phyloP scores from a whole-genome alignment of 805 yeast genomes.

The Pichia exigua region DNA sequence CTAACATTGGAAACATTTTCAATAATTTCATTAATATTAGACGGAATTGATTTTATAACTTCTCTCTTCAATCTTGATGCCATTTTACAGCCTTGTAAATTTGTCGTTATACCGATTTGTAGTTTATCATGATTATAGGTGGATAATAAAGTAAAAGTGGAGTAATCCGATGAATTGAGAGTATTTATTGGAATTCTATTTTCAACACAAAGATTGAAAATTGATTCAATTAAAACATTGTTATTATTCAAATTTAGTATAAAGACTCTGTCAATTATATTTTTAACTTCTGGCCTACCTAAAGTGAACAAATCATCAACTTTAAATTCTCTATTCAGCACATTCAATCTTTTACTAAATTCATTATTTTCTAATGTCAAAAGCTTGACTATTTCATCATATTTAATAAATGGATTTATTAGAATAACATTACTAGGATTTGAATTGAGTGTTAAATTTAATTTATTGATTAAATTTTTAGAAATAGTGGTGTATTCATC shows the following conservation, averaged over 20 bases:
- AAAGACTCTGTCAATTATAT: slow-evolving; percentile 70
- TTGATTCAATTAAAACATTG: slow-evolving; percentile 27
- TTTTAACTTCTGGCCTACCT: slow-evolving; percentile 58
- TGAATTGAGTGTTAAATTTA: slow-evolving; percentile 3
- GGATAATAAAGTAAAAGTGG: slow-evolving; percentile 72
- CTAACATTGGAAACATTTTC: slow-evolving; percentile 63
- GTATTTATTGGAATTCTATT: slow-evolving; percentile 79
- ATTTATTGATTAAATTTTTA: slow-evolving; percentile 7
- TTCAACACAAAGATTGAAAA: slow-evolving; percentile 45
- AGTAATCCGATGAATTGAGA: slow-evolving; percentile 60
- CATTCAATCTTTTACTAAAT: background rate
- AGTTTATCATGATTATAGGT: slow-evolving; percentile 59
- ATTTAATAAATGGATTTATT: background rate
- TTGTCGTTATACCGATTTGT: slow-evolving; percentile 77
- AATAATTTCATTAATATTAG: slow-evolving; percentile 62
- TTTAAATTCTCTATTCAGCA: slow-evolving; percentile 28
- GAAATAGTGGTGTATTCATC: slow-evolving; percentile 6
- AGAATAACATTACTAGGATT: slow-evolving; percentile 2
- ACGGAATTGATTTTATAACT: slow-evolving; percentile 55
- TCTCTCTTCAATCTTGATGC: slow-evolving; percentile 78
- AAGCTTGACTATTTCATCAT: background rate
- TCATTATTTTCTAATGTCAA: background rate
- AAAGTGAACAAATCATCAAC: slow-evolving; percentile 39
- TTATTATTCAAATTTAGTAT: slow-evolving; percentile 31
- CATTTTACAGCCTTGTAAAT: slow-evolving; percentile 83